phyloP scores from a whole-genome alignment of 108 stramenopile genomes.

The Pseudonitzschia multiseries region DNA sequence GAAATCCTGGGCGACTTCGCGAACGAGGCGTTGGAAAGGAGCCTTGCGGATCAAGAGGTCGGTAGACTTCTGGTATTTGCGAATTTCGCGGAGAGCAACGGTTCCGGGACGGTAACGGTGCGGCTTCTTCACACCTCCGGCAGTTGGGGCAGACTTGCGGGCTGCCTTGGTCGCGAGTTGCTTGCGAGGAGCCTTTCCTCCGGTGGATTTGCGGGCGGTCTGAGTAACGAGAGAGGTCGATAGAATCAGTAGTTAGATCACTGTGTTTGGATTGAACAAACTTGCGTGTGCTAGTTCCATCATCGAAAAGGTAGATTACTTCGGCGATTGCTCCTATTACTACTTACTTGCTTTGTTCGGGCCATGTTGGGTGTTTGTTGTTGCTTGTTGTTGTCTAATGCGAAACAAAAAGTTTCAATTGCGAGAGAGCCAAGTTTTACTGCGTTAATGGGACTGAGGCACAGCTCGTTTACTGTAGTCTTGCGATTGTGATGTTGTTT shows the following conservation, averaged over 20 bases:
- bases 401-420: too few species aligned
- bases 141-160: constrained; percentile 85
- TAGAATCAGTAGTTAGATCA: background rate
- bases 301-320: background rate
- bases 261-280: background rate
- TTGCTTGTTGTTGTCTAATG: constrained; percentile 6
- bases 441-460: background rate
- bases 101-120: constrained; percentile 86
- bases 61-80: constrained; percentile 92
- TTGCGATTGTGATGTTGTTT: background rate
- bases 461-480: background rate
- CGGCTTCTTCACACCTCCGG: constrained; percentile 87
- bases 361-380: constrained; percentile 65
- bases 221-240: constrained; percentile 46
- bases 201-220: constrained; percentile 97
- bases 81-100: constrained; percentile 86
- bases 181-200: constrained; percentile 96
- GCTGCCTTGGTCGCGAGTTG: constrained; percentile 70
- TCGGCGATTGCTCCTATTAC: background rate
- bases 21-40: constrained; percentile 91
- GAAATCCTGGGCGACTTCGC: constrained; percentile 82
- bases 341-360: constrained; percentile 66
- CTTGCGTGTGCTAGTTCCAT: background rate
- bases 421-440: too few species aligned
- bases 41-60: constrained; percentile 93